These are phyloP conservation scores for Thymus quinquecostatus DNA, from an alignment of 257 asterid species.

Conservation along the genomic window DNA sequence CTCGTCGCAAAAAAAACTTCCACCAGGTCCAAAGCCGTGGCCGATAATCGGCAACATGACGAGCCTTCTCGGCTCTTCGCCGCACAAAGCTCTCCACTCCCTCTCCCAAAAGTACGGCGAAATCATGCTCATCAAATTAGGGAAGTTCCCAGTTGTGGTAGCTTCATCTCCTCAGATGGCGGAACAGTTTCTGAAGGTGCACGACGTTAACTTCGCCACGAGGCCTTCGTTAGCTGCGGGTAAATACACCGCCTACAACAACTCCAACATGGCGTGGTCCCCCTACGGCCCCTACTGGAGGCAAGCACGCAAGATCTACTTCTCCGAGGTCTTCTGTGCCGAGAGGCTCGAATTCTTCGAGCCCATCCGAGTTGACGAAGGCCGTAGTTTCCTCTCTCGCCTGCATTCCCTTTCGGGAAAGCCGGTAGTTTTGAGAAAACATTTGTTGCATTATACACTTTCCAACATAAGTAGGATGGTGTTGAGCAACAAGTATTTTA, in stretches of 20 bases:
- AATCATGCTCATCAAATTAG: too few species aligned
- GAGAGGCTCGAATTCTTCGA: not conserved
- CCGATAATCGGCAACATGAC: conserved; percentile 42
- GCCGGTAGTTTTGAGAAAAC: too few species aligned
- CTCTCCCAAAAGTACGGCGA: too few species aligned
- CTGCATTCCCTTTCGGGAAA: too few species aligned
- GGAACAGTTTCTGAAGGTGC: too few species aligned
- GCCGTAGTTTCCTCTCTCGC: too few species aligned
- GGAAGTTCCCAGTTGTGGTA: too few species aligned
- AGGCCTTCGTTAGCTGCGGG: conserved; percentile 49
- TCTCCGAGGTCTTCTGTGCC: not conserved
- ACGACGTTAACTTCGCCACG: conserved; percentile 43
- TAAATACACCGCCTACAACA: conserved; percentile 35
- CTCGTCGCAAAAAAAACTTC: too few species aligned
- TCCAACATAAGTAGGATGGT: conserved; percentile 39
- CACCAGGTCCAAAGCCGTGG: too few species aligned
- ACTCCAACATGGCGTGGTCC: conserved; percentile 9
- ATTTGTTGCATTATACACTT: conserved; percentile 7
- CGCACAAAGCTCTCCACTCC: conserved; percentile 21
- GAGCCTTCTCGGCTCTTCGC: conserved; percentile 38
- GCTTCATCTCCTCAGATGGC: too few species aligned
- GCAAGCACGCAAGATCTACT: not conserved
- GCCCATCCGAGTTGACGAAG: too few species aligned
- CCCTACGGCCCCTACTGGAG: not conserved
- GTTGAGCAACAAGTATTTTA: conserved; percentile 28